Conservation (phyloP, 352 stramenopile genomes). For the Plasmopara muralis region DNA sequence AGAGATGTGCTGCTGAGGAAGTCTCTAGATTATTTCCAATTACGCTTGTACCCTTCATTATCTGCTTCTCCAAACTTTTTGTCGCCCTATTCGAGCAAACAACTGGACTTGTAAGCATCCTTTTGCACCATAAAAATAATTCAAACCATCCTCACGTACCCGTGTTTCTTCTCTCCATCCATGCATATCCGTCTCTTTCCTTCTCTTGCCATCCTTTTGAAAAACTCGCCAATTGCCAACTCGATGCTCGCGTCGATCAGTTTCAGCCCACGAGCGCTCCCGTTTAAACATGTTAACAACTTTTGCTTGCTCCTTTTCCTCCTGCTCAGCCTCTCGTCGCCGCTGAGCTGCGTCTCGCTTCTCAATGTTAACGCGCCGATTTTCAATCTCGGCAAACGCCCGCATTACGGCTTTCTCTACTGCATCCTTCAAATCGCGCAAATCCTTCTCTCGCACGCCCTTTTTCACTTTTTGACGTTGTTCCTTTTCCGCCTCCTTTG, state of each 20-base stretch:
- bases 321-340: conserved; percentile 58
- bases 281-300: conserved; percentile 63
- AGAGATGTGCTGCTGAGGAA: conserved; percentile 10
- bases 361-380: conserved; percentile 68
- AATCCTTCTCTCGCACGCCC: conserved; percentile 59
- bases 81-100: conserved; percentile 28
- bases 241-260: conserved; percentile 66
- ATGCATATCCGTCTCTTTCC: conserved; percentile 52
- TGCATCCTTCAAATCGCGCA: conserved; percentile 52
- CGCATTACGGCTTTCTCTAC: conserved; percentile 74
- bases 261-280: conserved; percentile 68
- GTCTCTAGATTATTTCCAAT: conserved; percentile 64
- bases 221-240: conserved; percentile 78
- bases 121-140: neutral
- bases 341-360: conserved; percentile 62
- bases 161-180: conserved; percentile 61
- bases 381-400: conserved; percentile 81
- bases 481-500: conserved; percentile 64
- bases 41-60: conserved; percentile 72
- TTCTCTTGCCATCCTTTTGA: conserved; percentile 63
- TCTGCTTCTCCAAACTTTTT: conserved; percentile 60
- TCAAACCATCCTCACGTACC: conserved; percentile 21
- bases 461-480: conserved; percentile 73
- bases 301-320: conserved; percentile 70
- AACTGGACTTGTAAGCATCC: conserved; percentile 4